Base-by-base conservation (phyloP, 192 early-diverging fungal genomes). In the Backusella westeae region DNA sequence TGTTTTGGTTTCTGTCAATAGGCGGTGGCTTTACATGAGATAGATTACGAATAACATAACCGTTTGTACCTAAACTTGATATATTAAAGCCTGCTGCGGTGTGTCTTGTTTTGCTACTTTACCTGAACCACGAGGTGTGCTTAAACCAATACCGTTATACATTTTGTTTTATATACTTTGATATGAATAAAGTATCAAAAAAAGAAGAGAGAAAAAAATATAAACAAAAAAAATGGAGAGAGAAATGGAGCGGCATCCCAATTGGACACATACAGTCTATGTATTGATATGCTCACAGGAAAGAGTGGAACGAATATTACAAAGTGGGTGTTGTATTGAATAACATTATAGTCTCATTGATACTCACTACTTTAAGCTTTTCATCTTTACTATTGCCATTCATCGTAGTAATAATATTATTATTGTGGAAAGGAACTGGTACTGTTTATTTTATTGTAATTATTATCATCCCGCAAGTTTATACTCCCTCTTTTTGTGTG, bases 41-140 rank as follows among this genome's bases (percentile, higher is more conserved):
- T 67, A 93, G 83, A 85, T 96, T 99, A 36, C 94, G 92, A 52
- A 96, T 94, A 7, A 99, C 94, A 82, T 96, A 96, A 69, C 98
- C 98, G 79, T 98, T 99, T 8, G 98, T 99, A 41, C 98, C 80
- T 81, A 80, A 21, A 29, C 34, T 39, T 39, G 38, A 39, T 39
- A 12, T 39, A 12, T 39, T 39, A 39, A 39, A 39, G 10, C 9
- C 38, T 39, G 38, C 12, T 12, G 38, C 38, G 38, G 32, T 3
- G 32, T 3, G 32, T 2, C 32, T 3, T 32, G 32, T 32, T 32
- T 39, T 39, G 2, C 38, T 39, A 39, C 2, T 52, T 72, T 81
- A 81, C 80, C 98, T 65, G 87, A 93, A 17, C 94, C 94, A 67
- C 94, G 90, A 23, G 93, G 87, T 5, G 94, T 94, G 23, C 87